These are phyloP conservation scores for Soucietia sequanensis DNA, from an alignment of 805 yeast species.

Conservation along the genomic window DNA sequence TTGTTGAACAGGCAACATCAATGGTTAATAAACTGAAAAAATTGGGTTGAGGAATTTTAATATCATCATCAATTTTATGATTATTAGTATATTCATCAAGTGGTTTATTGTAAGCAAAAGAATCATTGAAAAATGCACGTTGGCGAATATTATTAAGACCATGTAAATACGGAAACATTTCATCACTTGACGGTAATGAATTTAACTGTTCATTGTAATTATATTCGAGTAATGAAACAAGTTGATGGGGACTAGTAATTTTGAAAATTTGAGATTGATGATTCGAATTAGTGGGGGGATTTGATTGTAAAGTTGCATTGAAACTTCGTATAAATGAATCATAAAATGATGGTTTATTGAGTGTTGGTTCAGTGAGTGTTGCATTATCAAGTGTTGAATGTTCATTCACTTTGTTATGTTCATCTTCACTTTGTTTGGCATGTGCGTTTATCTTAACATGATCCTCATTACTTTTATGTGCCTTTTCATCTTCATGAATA, in stretches of 20 bases:
- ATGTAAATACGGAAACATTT: slow-evolving; percentile 35
- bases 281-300: not conserved
- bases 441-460: not conserved
- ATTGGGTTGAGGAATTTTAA: slow-evolving; percentile 4
- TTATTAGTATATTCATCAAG: slow-evolving; percentile 5
- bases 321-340: too few relatives aligned
- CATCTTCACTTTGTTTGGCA: slow-evolving; percentile 1
- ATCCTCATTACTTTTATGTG: slow-evolving; percentile 1
- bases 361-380: too few relatives aligned
- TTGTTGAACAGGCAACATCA: slow-evolving; percentile 2
- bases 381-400: too few relatives aligned
- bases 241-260: slow-evolving; percentile 8
- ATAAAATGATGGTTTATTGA: too few relatives aligned
- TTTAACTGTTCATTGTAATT: slow-evolving; percentile 14
- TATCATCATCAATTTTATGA: slow-evolving; percentile 4
- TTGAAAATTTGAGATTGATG: slow-evolving; percentile 4
- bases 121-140: slow-evolving; percentile 24
- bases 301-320: not conserved
- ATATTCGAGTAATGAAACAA: slow-evolving; percentile 15
- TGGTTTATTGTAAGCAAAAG: slow-evolving; percentile 10
- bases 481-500: not conserved
- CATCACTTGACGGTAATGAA: slow-evolving; percentile 8
- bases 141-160: slow-evolving; percentile 27
- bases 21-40: slow-evolving; percentile 14
- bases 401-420: not conserved